These are phyloP conservation scores for Coniochaeta prunicola DNA, from an alignment of 2,329 filamentous ascomycete genomes.

Conservation along the genomic window DNA sequence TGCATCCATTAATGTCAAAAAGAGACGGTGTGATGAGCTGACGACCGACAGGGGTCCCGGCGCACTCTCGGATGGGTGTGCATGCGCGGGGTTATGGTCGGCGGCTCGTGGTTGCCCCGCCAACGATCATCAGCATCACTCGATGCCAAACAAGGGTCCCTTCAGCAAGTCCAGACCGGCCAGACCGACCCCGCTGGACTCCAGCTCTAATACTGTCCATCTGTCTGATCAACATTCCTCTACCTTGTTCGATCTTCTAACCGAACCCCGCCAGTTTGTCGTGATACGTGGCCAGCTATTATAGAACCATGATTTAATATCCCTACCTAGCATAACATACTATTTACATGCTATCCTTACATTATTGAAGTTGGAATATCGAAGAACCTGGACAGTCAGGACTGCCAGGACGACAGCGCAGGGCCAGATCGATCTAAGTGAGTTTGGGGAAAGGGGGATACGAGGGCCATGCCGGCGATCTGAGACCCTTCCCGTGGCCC, in stretches of 20 bases:
- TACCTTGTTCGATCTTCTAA: neutral
- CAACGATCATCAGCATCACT: neutral
- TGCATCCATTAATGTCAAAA: neutral
- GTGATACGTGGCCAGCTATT: conserved; percentile 3
- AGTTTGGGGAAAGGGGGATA: neutral
- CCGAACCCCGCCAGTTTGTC: conserved; percentile 3
- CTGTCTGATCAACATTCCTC: neutral
- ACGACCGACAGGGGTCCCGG: neutral
- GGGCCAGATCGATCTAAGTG: neutral
- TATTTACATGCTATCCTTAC: neutral
- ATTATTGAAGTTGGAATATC: neutral
- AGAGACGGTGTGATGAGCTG: neutral
- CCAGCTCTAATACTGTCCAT: neutral
- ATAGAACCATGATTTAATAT: conserved; percentile 4
- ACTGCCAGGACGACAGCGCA: neutral
- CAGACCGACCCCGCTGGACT: neutral
- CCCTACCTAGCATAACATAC: neutral
- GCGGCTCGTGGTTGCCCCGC: neutral
- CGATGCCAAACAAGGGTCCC: neutral
- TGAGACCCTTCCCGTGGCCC: conserved; percentile 1
- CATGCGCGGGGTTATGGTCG: neutral
- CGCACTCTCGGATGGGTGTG: neutral
- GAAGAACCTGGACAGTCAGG: neutral
- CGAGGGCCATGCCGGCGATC: conserved; percentile 1
- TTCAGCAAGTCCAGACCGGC: neutral